These are phyloP conservation scores for Grammothele lineata DNA, from an alignment of 768 basidiomycete genomes.

Conservation along the genomic window DNA sequence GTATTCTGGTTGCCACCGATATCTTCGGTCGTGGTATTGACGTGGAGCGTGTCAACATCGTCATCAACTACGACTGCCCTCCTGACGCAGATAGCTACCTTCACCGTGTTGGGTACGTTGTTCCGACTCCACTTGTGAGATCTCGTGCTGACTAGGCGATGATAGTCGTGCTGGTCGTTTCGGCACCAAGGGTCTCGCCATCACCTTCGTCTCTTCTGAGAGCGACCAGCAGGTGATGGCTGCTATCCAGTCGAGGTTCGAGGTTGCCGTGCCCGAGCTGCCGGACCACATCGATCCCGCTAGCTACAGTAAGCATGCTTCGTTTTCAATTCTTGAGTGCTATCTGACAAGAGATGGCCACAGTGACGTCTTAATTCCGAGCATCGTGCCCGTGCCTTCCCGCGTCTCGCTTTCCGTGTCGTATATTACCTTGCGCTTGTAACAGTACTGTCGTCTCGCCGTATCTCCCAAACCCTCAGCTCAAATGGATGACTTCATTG, in stretches of 20 bases:
- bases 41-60: constrained; percentile 99
- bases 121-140: not conserved
- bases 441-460: constrained; percentile 11
- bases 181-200: constrained; percentile 98
- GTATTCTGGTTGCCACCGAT: constrained; percentile 97
- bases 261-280: constrained; percentile 93
- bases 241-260: constrained; percentile 93
- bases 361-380: constrained; percentile 20
- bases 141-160: too few relatives aligned
- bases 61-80: constrained; percentile 98
- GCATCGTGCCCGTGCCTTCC: constrained; percentile 8
- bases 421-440: constrained; percentile 14
- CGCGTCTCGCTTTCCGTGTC: constrained; percentile 12
- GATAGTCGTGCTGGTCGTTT: constrained; percentile 94
- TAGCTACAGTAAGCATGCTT: constrained; percentile 77
- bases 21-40: constrained; percentile 99
- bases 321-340: too few relatives aligned
- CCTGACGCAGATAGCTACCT: constrained; percentile 97
- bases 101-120: constrained; percentile 87
- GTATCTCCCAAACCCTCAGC: not conserved
- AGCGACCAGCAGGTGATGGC: constrained; percentile 92
- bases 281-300: constrained; percentile 93
- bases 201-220: constrained; percentile 93
- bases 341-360: too few relatives aligned
- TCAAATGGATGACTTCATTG: constrained; percentile 17